A percentile compares a stretch with the other conserved stretches of the same genome.
Conservation (phyloP, 192 early-diverging fungal species). For the Podila epigama region DNA sequence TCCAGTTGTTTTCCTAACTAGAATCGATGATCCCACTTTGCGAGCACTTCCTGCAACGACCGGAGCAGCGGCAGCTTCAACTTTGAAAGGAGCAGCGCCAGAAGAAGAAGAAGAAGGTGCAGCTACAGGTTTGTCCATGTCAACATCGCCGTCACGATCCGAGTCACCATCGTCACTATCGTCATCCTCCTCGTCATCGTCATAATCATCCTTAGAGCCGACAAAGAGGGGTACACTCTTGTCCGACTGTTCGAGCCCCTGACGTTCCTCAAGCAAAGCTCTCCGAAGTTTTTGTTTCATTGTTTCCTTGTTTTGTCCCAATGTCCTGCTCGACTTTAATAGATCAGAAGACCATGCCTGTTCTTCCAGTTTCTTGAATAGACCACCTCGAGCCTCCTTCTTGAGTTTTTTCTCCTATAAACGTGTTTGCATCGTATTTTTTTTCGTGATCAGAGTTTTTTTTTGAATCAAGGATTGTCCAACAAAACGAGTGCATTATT, state of each 20-base stretch:
- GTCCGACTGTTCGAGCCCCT: constrained; percentile 68
- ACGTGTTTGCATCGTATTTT: neutral
- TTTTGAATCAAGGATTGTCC: too few species aligned
- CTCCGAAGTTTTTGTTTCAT: constrained; percentile 70
- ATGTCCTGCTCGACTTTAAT: constrained; percentile 71
- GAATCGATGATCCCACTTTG: constrained; percentile 53
- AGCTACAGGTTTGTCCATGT: constrained; percentile 8
- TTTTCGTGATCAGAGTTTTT: too few species aligned
- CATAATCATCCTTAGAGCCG: constrained; percentile 55
- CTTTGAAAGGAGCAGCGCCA: too few species aligned
- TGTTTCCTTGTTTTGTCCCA: constrained; percentile 74
- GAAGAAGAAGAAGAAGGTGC: too few species aligned
- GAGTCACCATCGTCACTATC: constrained; percentile 36
- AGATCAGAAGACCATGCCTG: constrained; percentile 75
- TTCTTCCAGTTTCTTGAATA: constrained; percentile 69
- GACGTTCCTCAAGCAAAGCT: constrained; percentile 70
- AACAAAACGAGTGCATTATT: too few species aligned
- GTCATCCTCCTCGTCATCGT: constrained; percentile 41
- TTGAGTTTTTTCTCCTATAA: constrained; percentile 78
- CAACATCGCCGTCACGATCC: constrained; percentile 22
- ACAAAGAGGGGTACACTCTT: constrained; percentile 64
- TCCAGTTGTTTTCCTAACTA: constrained; percentile 53
- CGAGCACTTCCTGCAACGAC: constrained; percentile 57
- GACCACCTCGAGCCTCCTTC: constrained; percentile 73
- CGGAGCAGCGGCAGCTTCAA: constrained; percentile 4